Base-by-base conservation (phyloP, 1,284 basidiomycete species). In the Erythrobasidium hasegawianum region DNA sequence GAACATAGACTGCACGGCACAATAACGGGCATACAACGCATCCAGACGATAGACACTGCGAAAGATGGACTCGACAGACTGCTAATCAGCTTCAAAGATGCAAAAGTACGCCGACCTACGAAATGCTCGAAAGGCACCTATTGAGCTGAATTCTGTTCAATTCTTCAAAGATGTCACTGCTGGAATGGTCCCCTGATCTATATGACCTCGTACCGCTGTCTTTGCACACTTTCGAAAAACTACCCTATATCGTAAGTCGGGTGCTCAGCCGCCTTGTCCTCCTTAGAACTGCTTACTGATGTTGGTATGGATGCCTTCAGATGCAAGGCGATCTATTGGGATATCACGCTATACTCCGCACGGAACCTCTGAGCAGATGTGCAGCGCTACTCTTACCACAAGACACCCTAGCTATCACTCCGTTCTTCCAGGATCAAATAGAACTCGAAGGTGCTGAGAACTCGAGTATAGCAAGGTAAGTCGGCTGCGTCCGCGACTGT, bases 211-310 rank as follows among this genome's bases (percentile, higher is more conserved):
- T 89, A 18, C 95, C 94, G 0, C 88, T 98, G 22, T 97, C 93
- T 5, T 88, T 99, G 67, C 95, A 99, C 76, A 97, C 96, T 1
- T 98, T 96, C 76, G 95, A 99, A 79, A 84, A 95, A 71, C 87
- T 92, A 2, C 85, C 88, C 4, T 92, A 97, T 76, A 83, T 96
- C 77, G 87, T 90, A 73, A 67, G 85, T 79, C 59, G n/a, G n/a
- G 40, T 47, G n/a, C 10, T 4, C 8, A 5, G 5, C 8, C 9
- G 4, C 20, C 16, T 11, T 8, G n/a, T n/a, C n/a, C n/a, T n/a
- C n/a, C n/a, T n/a, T n/a, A n/a, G n/a, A n/a, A n/a, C n/a, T n/a
- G n/a, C n/a, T n/a, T n/a, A n/a, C n/a, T n/a, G n/a, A n/a, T n/a
- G n/a, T n/a, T n/a, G n/a, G n/a, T 57, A 9, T 22, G 60, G 57